Evolutionary conservation across 305 asterid species (phyloP).

Genomic region (Fraxinus floribunda): DNA sequence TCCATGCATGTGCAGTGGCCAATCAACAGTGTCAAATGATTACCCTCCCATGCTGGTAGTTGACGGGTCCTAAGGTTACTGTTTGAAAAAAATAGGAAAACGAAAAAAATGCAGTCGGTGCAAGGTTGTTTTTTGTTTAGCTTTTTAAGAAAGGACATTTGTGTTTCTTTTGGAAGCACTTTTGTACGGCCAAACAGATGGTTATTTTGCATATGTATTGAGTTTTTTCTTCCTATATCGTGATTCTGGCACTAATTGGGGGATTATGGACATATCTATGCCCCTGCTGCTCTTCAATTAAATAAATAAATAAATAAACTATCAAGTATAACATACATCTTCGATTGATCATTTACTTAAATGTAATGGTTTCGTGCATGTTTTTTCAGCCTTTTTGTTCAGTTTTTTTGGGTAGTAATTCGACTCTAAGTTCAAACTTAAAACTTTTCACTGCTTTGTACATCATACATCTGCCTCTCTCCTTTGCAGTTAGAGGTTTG

Average conservation of each 20-base stretch:
- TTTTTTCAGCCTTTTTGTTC: background rate
- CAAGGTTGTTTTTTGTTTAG: conserved; percentile 2
- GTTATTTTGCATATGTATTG: background rate
- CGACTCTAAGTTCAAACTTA: background rate
- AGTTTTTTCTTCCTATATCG: background rate
- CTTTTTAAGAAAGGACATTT: background rate
- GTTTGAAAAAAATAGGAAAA: background rate
- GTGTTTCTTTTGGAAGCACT: conserved; percentile 2
- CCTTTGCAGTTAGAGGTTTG: conserved; percentile 79
- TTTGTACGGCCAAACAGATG: conserved; percentile 2
- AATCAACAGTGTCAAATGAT: background rate
- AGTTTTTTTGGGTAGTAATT: conserved; percentile 11
- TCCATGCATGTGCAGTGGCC: background rate
- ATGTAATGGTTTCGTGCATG: background rate
- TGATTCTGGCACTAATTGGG: background rate
- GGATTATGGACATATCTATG: background rate
- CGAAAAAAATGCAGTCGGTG: background rate
- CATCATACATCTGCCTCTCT: conserved; percentile 3
- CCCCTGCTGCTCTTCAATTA: background rate
- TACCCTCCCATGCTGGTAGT: background rate
- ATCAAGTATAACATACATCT: background rate
- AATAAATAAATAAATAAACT: background rate
- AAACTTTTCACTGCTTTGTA: conserved; percentile 8
- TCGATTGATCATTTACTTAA: background rate
- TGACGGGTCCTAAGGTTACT: background rate